phyloP scores from a whole-genome alignment of 1,284 basidiomycete genomes.

The Rugosomyces carneus region DNA sequence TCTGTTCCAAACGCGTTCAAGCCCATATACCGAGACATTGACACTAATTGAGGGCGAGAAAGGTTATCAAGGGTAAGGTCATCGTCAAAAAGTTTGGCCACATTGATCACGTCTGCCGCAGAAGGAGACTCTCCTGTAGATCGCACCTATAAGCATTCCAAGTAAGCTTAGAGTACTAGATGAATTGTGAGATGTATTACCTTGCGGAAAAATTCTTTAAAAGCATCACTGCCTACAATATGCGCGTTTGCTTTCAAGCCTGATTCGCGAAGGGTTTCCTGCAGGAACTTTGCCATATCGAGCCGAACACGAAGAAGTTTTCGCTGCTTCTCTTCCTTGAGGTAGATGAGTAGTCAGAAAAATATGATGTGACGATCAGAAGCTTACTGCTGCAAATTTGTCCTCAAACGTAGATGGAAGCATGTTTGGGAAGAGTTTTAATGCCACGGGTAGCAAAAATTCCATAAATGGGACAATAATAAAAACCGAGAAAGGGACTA shows the following conservation, averaged over 20 bases:
- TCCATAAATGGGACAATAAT: constrained; percentile 98
- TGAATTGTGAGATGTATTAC: constrained; percentile 20
- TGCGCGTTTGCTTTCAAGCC: constrained; percentile 88
- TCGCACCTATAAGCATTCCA: constrained; percentile 54
- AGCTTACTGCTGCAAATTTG: constrained; percentile 82
- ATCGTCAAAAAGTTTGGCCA: constrained; percentile 95
- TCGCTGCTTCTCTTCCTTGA: constrained; percentile 94
- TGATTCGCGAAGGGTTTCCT: constrained; percentile 94
- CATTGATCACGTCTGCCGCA: constrained; percentile 83
- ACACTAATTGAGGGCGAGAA: constrained; percentile 93
- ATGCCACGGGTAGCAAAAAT: constrained; percentile 90
- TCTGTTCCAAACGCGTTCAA: constrained; percentile 98
- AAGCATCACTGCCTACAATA: constrained; percentile 90
- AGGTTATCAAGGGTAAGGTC: constrained; percentile 98
- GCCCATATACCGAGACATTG: constrained; percentile 97
- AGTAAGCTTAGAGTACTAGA: neutral
- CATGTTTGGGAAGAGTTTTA: constrained; percentile 99
- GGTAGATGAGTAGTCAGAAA: neutral
- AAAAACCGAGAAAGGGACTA: constrained; percentile 95
- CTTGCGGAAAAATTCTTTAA: constrained; percentile 99
- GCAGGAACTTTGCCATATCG: constrained; percentile 99
- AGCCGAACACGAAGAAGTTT: constrained; percentile 92
- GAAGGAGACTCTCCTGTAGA: constrained; percentile 94
- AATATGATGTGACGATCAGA: neutral
- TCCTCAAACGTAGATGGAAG: constrained; percentile 98